phyloP scores from a whole-genome alignment of 352 stramenopile genomes.

The Globisporangium cystogenes region DNA sequence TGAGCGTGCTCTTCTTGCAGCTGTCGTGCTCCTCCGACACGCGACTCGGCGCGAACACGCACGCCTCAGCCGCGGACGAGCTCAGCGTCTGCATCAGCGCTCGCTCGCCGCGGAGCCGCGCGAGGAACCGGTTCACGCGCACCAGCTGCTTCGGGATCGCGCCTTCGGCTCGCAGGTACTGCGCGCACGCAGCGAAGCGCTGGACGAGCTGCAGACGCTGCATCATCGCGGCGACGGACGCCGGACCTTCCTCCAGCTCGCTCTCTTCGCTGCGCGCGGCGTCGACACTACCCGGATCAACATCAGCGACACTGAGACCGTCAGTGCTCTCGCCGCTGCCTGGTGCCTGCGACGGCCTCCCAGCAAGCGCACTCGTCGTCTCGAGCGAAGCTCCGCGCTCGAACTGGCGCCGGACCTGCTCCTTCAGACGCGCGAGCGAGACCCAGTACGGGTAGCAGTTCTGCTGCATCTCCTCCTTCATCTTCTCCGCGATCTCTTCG shows the following conservation, averaged over 20 bases:
- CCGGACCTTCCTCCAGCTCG: background rate
- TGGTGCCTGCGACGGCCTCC: background rate
- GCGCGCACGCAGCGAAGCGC: constrained; percentile 3
- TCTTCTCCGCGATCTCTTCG: constrained; percentile 41
- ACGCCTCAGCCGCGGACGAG: background rate
- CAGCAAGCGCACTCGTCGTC: background rate
- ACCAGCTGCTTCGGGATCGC: constrained; percentile 5
- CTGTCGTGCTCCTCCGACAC: constrained; percentile 10
- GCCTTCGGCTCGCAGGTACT: constrained; percentile 5
- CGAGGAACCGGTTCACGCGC: constrained; percentile 13
- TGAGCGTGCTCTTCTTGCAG: constrained; percentile 16
- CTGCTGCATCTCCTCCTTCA: constrained; percentile 33
- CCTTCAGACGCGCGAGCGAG: constrained; percentile 27
- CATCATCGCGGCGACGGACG: background rate
- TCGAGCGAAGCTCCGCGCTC: background rate
- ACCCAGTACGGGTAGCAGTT: constrained; percentile 44
- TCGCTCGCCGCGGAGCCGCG: constrained; percentile 31
- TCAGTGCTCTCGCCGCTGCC: background rate
- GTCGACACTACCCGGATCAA: background rate
- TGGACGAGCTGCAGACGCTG: background rate
- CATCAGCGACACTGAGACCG: background rate
- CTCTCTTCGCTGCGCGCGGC: background rate
- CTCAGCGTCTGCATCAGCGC: constrained; percentile 16
- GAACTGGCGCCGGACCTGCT: constrained; percentile 24
- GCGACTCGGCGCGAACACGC: constrained; percentile 18